A percentile compares a stretch with the other conserved stretches of the same genome.
Conservation (phyloP, 805 yeast genomes). For the Schwanniomyces yamadae region DNA sequence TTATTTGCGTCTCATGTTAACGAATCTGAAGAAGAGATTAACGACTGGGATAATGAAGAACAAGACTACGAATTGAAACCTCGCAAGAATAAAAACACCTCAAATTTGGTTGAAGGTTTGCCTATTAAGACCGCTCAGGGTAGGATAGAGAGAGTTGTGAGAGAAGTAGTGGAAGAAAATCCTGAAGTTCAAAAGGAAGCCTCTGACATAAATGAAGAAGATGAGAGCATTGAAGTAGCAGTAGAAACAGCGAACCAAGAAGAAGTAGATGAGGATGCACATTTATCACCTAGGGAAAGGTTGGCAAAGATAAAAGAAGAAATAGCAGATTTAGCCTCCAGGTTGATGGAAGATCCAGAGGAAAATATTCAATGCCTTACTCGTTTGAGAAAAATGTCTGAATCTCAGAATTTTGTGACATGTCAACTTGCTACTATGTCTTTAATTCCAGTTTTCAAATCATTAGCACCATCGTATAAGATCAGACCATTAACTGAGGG, state of each 20-base stretch:
- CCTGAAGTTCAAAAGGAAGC: slow-evolving; percentile 16
- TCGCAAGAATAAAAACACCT: slow-evolving; percentile 48
- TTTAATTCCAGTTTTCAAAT: slow-evolving; percentile 78
- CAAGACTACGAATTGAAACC: slow-evolving; percentile 78
- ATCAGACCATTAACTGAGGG: slow-evolving; percentile 79
- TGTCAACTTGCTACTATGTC: slow-evolving; percentile 74
- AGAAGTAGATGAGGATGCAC: slow-evolving; percentile 42
- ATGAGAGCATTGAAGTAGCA: slow-evolving; percentile 13
- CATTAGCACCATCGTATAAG: slow-evolving; percentile 83
- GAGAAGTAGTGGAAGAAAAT: slow-evolving; percentile 23
- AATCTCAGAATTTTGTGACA: slow-evolving; percentile 63
- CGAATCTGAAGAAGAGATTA: slow-evolving; percentile 16
- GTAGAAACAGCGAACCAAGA: slow-evolving; percentile 27
- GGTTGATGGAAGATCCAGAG: slow-evolving; percentile 84
- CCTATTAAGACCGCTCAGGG: slow-evolving; percentile 81
- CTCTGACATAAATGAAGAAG: slow-evolving; percentile 13
- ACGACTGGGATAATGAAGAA: slow-evolving; percentile 69
- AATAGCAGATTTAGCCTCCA: slow-evolving; percentile 77
- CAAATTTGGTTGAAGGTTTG: slow-evolving; percentile 57
- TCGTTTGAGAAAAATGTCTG: slow-evolving; percentile 68
- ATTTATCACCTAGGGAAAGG: slow-evolving; percentile 50
- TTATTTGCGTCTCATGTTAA: slow-evolving; percentile 22
- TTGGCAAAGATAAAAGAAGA: slow-evolving; percentile 71
- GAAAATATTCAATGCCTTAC: slow-evolving; percentile 67
- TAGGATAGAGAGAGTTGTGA: slow-evolving; percentile 63